Conservation (phyloP, 164 flowering plant species). For the Taxillus chinensis region DNA sequence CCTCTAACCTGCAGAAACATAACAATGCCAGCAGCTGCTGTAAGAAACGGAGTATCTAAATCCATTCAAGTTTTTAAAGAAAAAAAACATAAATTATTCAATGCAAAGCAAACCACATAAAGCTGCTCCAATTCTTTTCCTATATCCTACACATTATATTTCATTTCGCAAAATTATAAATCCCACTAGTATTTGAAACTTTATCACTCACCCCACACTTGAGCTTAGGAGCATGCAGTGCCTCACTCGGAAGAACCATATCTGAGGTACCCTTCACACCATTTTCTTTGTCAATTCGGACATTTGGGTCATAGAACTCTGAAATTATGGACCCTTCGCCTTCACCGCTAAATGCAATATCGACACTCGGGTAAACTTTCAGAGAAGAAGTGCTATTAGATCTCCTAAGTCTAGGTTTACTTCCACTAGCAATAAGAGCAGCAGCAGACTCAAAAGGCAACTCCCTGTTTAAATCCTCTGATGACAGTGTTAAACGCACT, state of each 20-base stretch:
- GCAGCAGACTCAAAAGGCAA: constrained; percentile 10
- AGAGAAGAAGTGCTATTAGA: constrained; percentile 54
- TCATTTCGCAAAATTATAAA: neutral
- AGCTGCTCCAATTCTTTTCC: too few relatives aligned
- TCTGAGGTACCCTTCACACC: constrained; percentile 21
- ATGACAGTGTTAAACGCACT: constrained; percentile 8
- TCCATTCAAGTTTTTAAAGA: neutral
- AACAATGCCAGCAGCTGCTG: neutral
- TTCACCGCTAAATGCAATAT: constrained; percentile 12
- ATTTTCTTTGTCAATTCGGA: constrained; percentile 15
- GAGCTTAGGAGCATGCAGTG: constrained; percentile 34
- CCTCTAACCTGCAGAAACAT: constrained; percentile 63
- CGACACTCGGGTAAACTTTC: constrained; percentile 11
- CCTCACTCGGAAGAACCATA: constrained; percentile 23
- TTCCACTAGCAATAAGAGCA: constrained; percentile 15
- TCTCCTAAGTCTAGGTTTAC: constrained; percentile 33
- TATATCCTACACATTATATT: too few relatives aligned
- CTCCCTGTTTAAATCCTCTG: constrained; percentile 23
- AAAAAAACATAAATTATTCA: too few relatives aligned
- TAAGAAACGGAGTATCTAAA: neutral
- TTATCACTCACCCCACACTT: constrained; percentile 43
- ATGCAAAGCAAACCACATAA: too few relatives aligned
- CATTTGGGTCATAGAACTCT: constrained; percentile 42
- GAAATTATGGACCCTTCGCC: constrained; percentile 30
- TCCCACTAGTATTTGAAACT: neutral